phyloP scores from a whole-genome alignment of 23 red algal species.

The Gracilariopsis chorda region DNA sequence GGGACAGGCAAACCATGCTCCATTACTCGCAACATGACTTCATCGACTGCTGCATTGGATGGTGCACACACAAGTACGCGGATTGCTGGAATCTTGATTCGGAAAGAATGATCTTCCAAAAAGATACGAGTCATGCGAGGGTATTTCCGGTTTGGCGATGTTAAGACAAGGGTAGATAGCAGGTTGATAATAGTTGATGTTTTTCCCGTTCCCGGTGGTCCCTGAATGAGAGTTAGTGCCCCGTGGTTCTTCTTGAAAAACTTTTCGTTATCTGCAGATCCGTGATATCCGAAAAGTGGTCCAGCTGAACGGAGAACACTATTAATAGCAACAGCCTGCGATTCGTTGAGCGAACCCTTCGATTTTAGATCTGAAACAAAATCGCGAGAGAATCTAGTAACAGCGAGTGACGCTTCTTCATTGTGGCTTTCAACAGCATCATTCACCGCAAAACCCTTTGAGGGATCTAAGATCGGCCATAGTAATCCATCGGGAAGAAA shows the following conservation, averaged over 20 bases:
- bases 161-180: conserved; percentile 40
- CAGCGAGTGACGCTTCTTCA: neutral
- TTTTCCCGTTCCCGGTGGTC: conserved; percentile 94
- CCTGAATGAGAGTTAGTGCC: conserved; percentile 52
- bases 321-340: conserved; percentile 14
- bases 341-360: neutral
- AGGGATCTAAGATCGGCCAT: conserved; percentile 28
- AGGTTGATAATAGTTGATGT: conserved; percentile 75
- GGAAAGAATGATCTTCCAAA: neutral
- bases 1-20: conserved; percentile 52
- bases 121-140: neutral
- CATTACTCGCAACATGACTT: conserved; percentile 75
- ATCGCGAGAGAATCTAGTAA: neutral
- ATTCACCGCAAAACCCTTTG: neutral
- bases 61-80: conserved; percentile 96
- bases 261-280: neutral
- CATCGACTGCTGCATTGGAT: conserved; percentile 93
- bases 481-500: conserved; percentile 37
- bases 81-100: conserved; percentile 23
- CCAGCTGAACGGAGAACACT: conserved; percentile 1
- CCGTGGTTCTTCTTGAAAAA: conserved; percentile 11
- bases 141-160: neutral
- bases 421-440: neutral
- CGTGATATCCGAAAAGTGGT: conserved; percentile 42
- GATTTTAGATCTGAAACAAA: conserved; percentile 13